Conservation (phyloP, 1,284 basidiomycete genomes). For the Ceratobasidium sp. region DNA sequence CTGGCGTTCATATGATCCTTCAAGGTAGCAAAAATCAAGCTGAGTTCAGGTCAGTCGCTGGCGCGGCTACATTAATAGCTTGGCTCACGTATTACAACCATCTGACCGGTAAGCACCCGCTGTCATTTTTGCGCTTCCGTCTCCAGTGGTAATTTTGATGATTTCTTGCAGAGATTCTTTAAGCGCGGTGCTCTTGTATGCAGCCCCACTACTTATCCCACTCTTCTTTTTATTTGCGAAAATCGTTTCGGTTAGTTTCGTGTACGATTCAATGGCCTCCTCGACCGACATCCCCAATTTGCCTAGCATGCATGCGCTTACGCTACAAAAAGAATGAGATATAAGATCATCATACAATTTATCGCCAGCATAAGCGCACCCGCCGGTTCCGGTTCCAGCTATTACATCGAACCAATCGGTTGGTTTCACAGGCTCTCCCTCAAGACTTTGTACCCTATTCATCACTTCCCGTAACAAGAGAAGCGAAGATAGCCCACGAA, state of each 20-base stretch:
- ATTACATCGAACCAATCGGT: conserved; percentile 17
- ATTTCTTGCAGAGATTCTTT: too few species aligned
- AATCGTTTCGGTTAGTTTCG: conserved; percentile 3
- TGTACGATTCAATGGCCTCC: conserved; percentile 40
- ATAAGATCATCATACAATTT: neutral
- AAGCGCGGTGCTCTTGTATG: too few species aligned
- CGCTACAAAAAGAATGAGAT: too few species aligned
- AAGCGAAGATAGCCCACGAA: neutral
- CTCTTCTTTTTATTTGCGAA: conserved; percentile 1
- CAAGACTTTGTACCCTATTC: neutral
- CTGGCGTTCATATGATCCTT: conserved; percentile 24
- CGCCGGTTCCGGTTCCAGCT: conserved; percentile 24
- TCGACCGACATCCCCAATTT: conserved; percentile 48
- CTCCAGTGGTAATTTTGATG: too few species aligned
- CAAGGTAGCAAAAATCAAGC: conserved; percentile 16
- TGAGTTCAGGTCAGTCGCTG: too few species aligned
- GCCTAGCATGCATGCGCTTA: conserved; percentile 50
- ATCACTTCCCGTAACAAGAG: neutral
- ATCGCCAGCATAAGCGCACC: neutral
- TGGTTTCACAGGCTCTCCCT: too few species aligned
- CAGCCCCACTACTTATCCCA: too few species aligned
- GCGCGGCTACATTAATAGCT: neutral
- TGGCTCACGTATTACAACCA: too few species aligned
- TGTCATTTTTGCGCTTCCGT: too few species aligned
- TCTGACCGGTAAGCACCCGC: too few species aligned